A percentile compares a stretch with the other conserved stretches of the same genome.
Conservation (phyloP, 805 yeast species). For the Blastobotrys terrestris region DNA sequence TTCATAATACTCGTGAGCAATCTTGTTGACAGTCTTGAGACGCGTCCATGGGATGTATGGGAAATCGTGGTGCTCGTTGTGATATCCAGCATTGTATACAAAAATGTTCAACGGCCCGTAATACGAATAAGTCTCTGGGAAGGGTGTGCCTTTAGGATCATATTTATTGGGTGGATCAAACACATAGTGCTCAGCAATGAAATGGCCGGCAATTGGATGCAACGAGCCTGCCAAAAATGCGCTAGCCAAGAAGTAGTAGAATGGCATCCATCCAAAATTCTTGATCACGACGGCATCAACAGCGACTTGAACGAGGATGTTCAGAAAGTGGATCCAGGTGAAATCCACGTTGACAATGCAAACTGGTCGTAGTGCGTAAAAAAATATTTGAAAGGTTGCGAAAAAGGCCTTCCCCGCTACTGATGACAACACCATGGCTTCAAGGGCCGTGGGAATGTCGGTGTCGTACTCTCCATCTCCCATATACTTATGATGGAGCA, state of each 20-base stretch:
- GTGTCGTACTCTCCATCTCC: constrained; percentile 84
- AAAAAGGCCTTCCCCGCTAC: constrained; percentile 85
- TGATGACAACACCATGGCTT: constrained; percentile 66
- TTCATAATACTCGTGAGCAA: constrained; percentile 77
- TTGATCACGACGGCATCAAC: constrained; percentile 55
- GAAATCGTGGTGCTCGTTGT: constrained; percentile 93
- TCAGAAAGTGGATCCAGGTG: constrained; percentile 68
- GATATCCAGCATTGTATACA: constrained; percentile 92
- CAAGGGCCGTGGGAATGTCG: constrained; percentile 77
- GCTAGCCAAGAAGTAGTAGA: constrained; percentile 62
- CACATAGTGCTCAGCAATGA: constrained; percentile 89
- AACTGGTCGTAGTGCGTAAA: constrained; percentile 88
- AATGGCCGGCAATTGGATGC: constrained; percentile 94
- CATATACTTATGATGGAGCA: constrained; percentile 81
- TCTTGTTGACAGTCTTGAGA: constrained; percentile 52
- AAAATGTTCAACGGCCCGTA: constrained; percentile 72
- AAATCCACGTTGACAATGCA: constrained; percentile 69
- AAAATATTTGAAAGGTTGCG: constrained; percentile 82
- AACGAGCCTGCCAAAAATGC: constrained; percentile 85
- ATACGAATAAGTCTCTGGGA: constrained; percentile 80
- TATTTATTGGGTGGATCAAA: constrained; percentile 50
- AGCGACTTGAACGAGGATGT: constrained; percentile 51
- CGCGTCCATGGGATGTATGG: constrained; percentile 90
- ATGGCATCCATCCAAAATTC: constrained; percentile 57
- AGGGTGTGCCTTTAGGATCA: constrained; percentile 23